Conservation (phyloP, 2,329 filamentous ascomycete species). For the Cryphonectria naterciae region DNA sequence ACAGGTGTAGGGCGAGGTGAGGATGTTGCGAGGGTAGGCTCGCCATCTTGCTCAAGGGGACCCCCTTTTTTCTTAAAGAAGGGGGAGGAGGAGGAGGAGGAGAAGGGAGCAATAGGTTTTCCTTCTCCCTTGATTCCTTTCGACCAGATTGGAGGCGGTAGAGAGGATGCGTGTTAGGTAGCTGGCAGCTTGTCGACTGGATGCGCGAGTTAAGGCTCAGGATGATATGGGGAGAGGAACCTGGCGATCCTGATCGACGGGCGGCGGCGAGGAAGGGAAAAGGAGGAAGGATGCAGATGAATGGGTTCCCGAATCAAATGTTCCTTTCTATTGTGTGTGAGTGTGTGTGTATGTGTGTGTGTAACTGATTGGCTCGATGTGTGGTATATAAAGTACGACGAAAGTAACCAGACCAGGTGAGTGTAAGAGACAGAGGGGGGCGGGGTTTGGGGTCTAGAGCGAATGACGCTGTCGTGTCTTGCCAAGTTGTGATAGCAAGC, state of each 20-base stretch:
- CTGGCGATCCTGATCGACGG: neutral
- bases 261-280: neutral
- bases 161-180: neutral
- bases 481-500: neutral
- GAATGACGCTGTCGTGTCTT: neutral
- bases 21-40: slow-evolving; percentile 54
- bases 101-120: neutral
- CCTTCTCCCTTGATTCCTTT: neutral
- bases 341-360: neutral
- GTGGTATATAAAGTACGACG: neutral
- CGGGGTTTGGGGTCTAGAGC: neutral
- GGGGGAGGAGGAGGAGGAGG: neutral
- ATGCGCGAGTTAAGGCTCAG: neutral
- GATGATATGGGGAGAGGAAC: neutral
- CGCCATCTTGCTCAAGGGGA: slow-evolving; percentile 39
- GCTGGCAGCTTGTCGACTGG: neutral
- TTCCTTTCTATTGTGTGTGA: neutral
- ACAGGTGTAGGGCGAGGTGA: slow-evolving; percentile 58
- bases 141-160: neutral
- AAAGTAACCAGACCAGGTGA: neutral
- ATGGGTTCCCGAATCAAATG: neutral
- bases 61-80: too few relatives aligned
- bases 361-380: neutral
- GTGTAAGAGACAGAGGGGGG: neutral
- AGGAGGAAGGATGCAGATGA: neutral